Evolutionary conservation across 257 asterid genomes (phyloP).

Genomic region (Ajuga chamaepitys): DNA sequence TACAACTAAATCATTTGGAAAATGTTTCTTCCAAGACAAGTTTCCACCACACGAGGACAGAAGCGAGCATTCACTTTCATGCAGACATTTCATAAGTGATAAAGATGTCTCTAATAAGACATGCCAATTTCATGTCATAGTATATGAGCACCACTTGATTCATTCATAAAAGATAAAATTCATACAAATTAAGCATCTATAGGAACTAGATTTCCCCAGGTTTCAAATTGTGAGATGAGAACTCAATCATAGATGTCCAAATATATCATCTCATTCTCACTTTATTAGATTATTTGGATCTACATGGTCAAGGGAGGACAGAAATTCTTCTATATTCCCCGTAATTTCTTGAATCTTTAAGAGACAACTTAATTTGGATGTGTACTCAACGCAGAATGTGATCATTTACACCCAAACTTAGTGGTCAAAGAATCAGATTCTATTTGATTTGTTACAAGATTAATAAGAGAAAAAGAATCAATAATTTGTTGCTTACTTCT

Average conservation of each 20-base stretch:
- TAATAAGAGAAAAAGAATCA: not conserved
- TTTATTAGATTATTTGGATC: not conserved
- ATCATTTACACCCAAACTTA: not conserved
- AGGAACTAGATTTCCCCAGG: not conserved
- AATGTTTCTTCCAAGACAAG: not conserved
- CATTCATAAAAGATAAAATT: not conserved
- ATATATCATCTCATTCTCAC: not conserved
- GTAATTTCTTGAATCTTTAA: not conserved
- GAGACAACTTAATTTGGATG: not conserved
- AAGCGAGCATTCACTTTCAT: not conserved
- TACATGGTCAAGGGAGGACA: not conserved
- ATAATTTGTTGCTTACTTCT: not conserved
- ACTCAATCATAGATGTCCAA: not conserved
- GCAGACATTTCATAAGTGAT: not conserved
- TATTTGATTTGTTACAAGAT: not conserved
- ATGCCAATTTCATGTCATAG: not conserved
- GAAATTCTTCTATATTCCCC: not conserved
- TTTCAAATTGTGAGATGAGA: not conserved
- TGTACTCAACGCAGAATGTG: not conserved
- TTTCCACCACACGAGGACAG: conserved; percentile 3
- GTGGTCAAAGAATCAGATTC: not conserved
- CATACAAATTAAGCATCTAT: not conserved
- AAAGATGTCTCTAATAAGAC: not conserved
- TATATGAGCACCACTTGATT: not conserved
- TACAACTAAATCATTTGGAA: not conserved